These are phyloP conservation scores for Piper longum DNA, from an alignment of 164 flowering plant genomes.

Conservation along the genomic window DNA sequence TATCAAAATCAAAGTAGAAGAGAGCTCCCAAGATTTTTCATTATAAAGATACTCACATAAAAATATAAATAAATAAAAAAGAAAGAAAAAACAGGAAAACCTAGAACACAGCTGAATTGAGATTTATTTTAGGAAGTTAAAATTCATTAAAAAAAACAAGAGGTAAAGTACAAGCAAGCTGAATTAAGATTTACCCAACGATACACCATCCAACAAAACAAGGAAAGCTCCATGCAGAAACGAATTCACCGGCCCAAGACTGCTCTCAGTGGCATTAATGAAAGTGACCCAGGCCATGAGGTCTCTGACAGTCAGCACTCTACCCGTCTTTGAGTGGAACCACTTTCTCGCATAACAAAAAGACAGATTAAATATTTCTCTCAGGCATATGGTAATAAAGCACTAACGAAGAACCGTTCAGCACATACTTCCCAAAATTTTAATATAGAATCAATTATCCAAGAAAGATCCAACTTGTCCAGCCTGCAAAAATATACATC, in stretches of 20 bases:
- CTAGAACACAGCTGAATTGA: too few species aligned
- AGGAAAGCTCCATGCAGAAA: conserved; percentile 82
- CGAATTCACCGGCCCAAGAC: conserved; percentile 41
- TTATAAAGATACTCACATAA: too few species aligned
- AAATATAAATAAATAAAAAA: too few species aligned
- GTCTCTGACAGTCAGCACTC: conserved; percentile 78
- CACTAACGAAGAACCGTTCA: not conserved
- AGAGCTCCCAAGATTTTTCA: too few species aligned
- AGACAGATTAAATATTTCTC: too few species aligned
- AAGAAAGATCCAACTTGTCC: conserved; percentile 20
- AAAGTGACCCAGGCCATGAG: conserved; percentile 86
- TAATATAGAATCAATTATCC: conserved; percentile 42
- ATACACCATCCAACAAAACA: conserved; percentile 87
- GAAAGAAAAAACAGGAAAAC: too few species aligned
- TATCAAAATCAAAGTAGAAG: too few species aligned
- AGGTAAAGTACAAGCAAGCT: too few species aligned
- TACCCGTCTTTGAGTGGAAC: conserved; percentile 57
- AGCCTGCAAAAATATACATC: conserved; percentile 27
- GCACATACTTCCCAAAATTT: conserved; percentile 65
- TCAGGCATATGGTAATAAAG: too few species aligned
- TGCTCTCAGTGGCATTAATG: conserved; percentile 34
- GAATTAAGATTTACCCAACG: conserved; percentile 38
- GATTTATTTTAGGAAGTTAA: too few species aligned
- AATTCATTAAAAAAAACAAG: too few species aligned
- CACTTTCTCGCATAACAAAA: conserved; percentile 30